Evolutionary conservation across 768 basidiomycete species (phyloP), one percentile per base, ranked within the genome.

Genomic region (Podaxis sp.): DNA sequence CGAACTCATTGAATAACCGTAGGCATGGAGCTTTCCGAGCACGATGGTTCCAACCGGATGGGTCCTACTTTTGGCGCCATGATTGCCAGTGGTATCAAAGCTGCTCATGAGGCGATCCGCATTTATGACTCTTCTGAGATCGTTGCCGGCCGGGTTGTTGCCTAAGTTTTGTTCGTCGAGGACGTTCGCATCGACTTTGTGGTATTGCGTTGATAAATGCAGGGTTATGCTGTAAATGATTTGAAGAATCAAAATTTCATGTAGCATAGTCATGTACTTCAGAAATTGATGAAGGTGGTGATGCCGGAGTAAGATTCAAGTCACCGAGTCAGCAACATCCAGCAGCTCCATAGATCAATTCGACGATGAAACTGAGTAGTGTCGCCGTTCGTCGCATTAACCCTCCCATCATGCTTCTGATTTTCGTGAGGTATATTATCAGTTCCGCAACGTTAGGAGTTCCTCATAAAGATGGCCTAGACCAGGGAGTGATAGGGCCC

Each of bases 1-100:
- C 11, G 30, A 20, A 55, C 38, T 67, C 4, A 66, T 54, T 56
- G 24, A 64, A n/a, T 58, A 49, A 55, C 40, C 50, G 37, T 62
- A 87, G 90, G 90, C 15, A 93, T 91, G 90, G 90, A 93, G 74
- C 78, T 93, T 56, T 87, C 87, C 7, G 90, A 91, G 72, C 87
- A 91, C 70, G 90, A 91, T 71, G 90, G 90, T 13, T 84, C 84
- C 26, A 88, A 90, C 77, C 81, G 90, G 28, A 89, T 89, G 87
- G 86, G 85, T 4, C 89, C 89, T 4, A 90, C 90, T 2, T 92
- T 91, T 66, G 90, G 89, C 24, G 89, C 87, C 0, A 92, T 92
- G 89, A 87, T 91, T 75, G 87, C 79, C 6, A 88, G 87, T 70
- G 90, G 90, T 4, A 82, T 88, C 72, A 88, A 87, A 70, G 89